Evolutionary conservation across 371 early-diverging fungal species (phyloP).

Genomic region (Lichtheimia ramosa): DNA sequence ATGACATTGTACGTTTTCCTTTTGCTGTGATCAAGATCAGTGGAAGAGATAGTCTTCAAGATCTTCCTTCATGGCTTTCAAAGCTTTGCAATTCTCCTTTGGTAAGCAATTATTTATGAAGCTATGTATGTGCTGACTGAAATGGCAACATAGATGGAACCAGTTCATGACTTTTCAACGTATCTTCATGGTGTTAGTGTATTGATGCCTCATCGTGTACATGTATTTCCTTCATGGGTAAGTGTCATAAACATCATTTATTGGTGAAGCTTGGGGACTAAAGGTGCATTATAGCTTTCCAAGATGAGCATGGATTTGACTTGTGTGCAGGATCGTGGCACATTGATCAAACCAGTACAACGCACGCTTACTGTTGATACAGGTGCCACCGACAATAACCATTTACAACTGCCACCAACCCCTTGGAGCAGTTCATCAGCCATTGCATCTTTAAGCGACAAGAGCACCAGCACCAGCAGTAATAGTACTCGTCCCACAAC

Average conservation of each 20-base stretch:
- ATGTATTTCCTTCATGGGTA: conserved; percentile 3
- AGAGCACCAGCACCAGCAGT: conserved; percentile 4
- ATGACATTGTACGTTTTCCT: conserved; percentile 10
- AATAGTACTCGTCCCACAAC: conserved; percentile 4
- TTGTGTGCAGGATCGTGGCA: neutral
- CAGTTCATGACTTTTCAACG: conserved; percentile 4
- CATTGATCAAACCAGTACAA: neutral
- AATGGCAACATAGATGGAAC: conserved; percentile 8
- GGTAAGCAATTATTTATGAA: neutral
- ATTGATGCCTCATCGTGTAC: neutral
- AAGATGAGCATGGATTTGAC: conserved; percentile 6
- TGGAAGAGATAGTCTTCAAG: neutral
- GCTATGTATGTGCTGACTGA: neutral
- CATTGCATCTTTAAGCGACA: neutral
- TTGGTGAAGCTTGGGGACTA: too few relatives aligned
- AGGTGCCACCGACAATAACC: neutral
- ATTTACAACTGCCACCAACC: conserved; percentile 2
- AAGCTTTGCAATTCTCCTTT: conserved; percentile 7
- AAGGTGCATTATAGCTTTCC: neutral
- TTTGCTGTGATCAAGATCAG: conserved; percentile 12
- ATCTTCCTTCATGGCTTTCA: neutral
- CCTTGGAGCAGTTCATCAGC: conserved; percentile 4
- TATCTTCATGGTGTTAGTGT: conserved; percentile 6
- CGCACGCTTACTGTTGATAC: neutral
- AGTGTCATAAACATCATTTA: neutral